Percentiles rank a stretch among this genome's conserved stretches.
phyloP scores from a whole-genome alignment of 352 stramenopile species.

The Phytopythium mirpurense region DNA sequence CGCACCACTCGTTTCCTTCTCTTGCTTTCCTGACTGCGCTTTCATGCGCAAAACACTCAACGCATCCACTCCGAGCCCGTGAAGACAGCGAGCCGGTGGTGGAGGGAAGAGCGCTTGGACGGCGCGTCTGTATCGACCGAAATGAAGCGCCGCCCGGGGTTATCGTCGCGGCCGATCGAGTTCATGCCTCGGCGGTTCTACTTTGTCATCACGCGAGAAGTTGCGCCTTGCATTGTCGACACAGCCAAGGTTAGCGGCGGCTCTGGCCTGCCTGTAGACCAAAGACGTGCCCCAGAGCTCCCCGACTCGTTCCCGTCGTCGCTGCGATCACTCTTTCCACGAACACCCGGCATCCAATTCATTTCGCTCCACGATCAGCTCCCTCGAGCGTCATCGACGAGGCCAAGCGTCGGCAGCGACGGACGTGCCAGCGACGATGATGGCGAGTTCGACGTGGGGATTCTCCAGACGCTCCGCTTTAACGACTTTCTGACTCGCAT shows the following conservation, averaged over 20 bases:
- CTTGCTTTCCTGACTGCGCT: no score
- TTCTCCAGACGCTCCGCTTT: conserved; percentile 40
- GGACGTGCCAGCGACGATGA: not conserved
- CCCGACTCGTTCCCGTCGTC: not conserved
- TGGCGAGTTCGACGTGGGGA: conserved; percentile 22
- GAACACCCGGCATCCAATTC: conserved; percentile 32
- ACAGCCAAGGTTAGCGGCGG: not conserved
- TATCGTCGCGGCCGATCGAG: conserved; percentile 42
- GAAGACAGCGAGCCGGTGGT: no score
- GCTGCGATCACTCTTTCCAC: conserved; percentile 18
- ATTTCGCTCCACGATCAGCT: conserved; percentile 39
- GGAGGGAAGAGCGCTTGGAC: no score
- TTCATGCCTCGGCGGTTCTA: conserved; percentile 53
- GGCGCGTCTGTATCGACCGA: not conserved
- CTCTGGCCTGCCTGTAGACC: no score
- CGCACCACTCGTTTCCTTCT: no score
- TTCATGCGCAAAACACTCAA: no score
- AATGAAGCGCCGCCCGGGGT: conserved; percentile 45
- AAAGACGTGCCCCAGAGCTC: no score
- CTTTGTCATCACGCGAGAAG: conserved; percentile 41
- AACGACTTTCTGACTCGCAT: conserved; percentile 39
- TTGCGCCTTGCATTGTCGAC: conserved; percentile 13
- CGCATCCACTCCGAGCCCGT: no score
- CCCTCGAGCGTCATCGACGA: not conserved
- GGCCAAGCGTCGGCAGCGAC: not conserved